Evolutionary conservation across 1,284 basidiomycete species (phyloP), one percentile per base, ranked within the genome.

Genomic region (Cutaneotrichosporon curvatum): DNA sequence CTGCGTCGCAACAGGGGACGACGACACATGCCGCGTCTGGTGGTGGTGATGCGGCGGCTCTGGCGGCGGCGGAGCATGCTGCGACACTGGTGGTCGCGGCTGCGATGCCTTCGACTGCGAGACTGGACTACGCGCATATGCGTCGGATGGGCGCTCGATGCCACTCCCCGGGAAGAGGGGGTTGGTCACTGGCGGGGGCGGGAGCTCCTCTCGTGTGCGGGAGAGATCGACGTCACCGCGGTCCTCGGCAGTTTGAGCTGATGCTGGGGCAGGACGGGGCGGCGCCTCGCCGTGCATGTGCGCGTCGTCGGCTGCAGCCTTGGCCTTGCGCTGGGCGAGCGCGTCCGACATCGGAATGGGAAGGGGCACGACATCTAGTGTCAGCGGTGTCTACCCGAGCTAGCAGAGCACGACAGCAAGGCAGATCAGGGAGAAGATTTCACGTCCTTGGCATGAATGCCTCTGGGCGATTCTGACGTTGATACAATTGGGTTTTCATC

Each of bases 341-440:
- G 67, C 67, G 52, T 68, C 63, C 16, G 64, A 66, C 21, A 70
- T 56, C 12, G 56, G 51, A 23, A 70, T 65, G 7, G 67, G 67
- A 21, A 53, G 51, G 4, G 67, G 67, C 15, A 68, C 54, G 31
- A 70, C 63, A 53, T 70, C 67, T 70, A 31, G 32, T 37, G 43
- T 39, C 23, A 42, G 45, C 31, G 31, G 10, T 18, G 40, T 55
- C 41, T 52, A 46, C 49, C 18, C 30, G 20, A 3, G 18, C 12
- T 30, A 40, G 12, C 8, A n/a, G 8, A n/a, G 10, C 15, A 15
- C n/a, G 19, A n/a, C n/a, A 25, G 19, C 21, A 35, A 42, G 21
- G 42, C 25, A 45, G 43, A 31, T 69, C 68, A 70, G 68, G 57
- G 62, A 68, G 68, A 70, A 70, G 63, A 70, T 70, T 68, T 50